Evolutionary conservation across 495 filamentous ascomycete species (phyloP).

Genomic region (Chlorociboria aeruginascens): DNA sequence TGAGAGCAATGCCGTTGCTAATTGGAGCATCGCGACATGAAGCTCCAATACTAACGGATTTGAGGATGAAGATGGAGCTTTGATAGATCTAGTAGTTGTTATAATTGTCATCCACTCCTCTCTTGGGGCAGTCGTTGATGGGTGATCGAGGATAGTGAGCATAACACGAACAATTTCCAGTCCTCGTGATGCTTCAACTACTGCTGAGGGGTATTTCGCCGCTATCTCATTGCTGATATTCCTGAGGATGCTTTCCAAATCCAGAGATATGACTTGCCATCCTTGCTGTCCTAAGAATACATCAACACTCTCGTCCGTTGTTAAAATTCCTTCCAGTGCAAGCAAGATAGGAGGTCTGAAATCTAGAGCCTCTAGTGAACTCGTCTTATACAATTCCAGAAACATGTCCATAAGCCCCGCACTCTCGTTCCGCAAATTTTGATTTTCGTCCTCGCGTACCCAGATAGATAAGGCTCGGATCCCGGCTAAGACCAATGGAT

Average conservation of each 20-base stretch:
- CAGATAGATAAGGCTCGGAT: constrained; percentile 43
- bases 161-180: constrained; percentile 41
- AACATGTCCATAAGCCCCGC: constrained; percentile 46
- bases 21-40: constrained; percentile 35
- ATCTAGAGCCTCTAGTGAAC: constrained; percentile 23
- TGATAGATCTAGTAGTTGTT: constrained; percentile 26
- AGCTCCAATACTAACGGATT: constrained; percentile 28
- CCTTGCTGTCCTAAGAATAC: constrained; percentile 31
- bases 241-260: constrained; percentile 31
- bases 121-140: constrained; percentile 20
- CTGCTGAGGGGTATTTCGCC: background rate
- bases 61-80: constrained; percentile 17
- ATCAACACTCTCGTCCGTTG: constrained; percentile 30
- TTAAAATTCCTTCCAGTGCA: constrained; percentile 38
- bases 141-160: constrained; percentile 31
- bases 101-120: constrained; percentile 39
- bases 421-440: constrained; percentile 38
- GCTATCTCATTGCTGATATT: constrained; percentile 1
- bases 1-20: constrained; percentile 34
- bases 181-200: constrained; percentile 29
- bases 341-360: constrained; percentile 39
- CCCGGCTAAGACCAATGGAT: constrained; percentile 37
- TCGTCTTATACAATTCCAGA: constrained; percentile 36
- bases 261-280: constrained; percentile 34
- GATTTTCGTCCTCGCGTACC: constrained; percentile 51